These are phyloP conservation scores for Straminergon stramineum DNA, from an alignment of 225 moss, liverwort and hornwort species.

Conservation along the genomic window DNA sequence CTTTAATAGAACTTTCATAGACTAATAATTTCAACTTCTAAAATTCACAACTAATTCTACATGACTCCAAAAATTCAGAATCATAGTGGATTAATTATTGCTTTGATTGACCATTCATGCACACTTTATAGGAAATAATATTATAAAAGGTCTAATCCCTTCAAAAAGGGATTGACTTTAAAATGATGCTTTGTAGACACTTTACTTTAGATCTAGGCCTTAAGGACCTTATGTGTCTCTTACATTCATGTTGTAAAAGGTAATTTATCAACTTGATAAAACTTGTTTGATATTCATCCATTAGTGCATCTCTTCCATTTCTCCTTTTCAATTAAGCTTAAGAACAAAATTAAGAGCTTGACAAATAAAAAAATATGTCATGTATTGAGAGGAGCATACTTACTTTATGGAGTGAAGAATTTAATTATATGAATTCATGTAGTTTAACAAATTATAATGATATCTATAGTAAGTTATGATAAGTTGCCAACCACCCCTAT, in stretches of 20 bases:
- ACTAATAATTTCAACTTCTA: background rate
- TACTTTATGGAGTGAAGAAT: too few relatives aligned
- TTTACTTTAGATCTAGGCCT: background rate
- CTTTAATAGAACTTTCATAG: background rate
- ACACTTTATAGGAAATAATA: background rate
- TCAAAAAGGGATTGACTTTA: too few relatives aligned
- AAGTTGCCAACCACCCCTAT: background rate
- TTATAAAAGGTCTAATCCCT: background rate
- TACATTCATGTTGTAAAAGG: background rate
- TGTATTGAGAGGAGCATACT: background rate
- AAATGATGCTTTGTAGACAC: too few relatives aligned
- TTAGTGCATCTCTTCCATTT: background rate
- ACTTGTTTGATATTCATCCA: background rate
- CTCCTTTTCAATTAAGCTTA: background rate
- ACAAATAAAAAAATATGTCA: background rate
- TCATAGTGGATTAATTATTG: background rate
- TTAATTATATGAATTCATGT: background rate
- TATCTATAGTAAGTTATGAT: background rate
- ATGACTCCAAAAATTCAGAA: background rate
- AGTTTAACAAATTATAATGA: background rate
- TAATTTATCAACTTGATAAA: background rate
- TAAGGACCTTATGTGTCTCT: background rate
- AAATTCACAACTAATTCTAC: too few relatives aligned
- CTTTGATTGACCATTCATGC: background rate
- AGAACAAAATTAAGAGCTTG: accelerated